A percentile compares a stretch with the other conserved stretches of the same genome.
Conservation (phyloP, 1,284 basidiomycete genomes). For the Trametes sp. region DNA sequence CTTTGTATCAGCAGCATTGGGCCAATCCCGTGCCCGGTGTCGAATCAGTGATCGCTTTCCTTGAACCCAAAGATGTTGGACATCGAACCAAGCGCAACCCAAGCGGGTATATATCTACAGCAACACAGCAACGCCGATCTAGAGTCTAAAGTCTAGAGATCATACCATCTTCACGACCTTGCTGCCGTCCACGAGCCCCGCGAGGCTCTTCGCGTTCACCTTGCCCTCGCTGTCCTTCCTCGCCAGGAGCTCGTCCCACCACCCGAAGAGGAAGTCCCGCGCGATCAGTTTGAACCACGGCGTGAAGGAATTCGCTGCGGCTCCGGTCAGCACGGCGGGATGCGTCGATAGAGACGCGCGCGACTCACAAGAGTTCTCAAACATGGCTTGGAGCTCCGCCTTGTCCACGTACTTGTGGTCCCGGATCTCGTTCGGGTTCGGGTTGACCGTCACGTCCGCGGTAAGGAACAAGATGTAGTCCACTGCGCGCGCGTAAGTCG, state of each 20-base stretch:
- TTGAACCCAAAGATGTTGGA: neutral
- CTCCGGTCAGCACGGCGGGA: slow-evolving; percentile 18
- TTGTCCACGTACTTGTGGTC: slow-evolving; percentile 94
- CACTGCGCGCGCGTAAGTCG: slow-evolving; percentile 59
- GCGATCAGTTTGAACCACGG: slow-evolving; percentile 99
- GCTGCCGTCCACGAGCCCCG: slow-evolving; percentile 72
- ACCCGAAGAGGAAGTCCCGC: slow-evolving; percentile 95
- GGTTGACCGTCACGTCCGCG: slow-evolving; percentile 83
- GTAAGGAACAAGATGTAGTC: slow-evolving; percentile 99
- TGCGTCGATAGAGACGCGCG: slow-evolving; percentile 1
- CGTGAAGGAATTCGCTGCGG: slow-evolving; percentile 86
- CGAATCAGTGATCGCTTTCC: no score
- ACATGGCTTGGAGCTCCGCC: slow-evolving; percentile 90
- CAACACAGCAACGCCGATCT: no score
- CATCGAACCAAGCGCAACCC: neutral
- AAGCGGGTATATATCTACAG: slow-evolving; percentile 11
- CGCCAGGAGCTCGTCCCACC: slow-evolving; percentile 93
- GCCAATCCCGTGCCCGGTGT: no score
- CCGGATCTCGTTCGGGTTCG: slow-evolving; percentile 93
- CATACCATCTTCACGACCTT: slow-evolving; percentile 82
- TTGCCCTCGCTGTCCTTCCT: slow-evolving; percentile 67
- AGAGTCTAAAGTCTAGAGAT: no score
- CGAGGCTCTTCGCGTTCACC: slow-evolving; percentile 72
- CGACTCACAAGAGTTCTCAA: slow-evolving; percentile 74
- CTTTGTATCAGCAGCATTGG: no score